Evolutionary conservation across 768 basidiomycete genomes (phyloP), one percentile per base, ranked within the genome.

Genomic region (Russula olivacea): DNA sequence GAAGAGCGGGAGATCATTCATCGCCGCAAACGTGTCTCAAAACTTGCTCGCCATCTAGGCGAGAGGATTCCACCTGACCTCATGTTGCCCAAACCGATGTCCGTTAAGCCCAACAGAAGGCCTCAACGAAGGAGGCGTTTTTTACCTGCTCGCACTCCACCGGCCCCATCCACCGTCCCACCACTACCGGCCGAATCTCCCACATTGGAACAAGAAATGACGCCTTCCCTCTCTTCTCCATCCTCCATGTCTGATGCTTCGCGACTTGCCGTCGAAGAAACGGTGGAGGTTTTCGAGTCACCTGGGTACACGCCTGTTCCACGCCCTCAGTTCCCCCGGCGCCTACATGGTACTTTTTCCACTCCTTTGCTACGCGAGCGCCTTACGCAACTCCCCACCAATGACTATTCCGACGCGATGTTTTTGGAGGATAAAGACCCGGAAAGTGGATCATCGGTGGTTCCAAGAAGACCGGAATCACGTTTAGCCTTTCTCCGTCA

Each of bases 11-110:
- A 55, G 54, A n/a, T 36, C 43, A 41, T 34, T 17, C 30, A 23
- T 41, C 63, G 62, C 32, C 66, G 66, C 23, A 66, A 41, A 53
- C 63, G 66, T 32, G 30, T 66, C 57, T 40, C 66, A n/a, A 66
- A 66, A 55, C 63, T 66, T 19, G 34, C 56, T 43, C 66, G 63
- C 17, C 21, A 45, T 40, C 30, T 66, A 12, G 66, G 63, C 49
- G 63, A 66, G 58, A 40, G 47, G 9, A 55, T 66, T 14, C 66
- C 66, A 12, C 50, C 50, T 3, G 50, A 59, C 34, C 63, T 66
- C 14, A 23, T 66, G 43, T 19, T 52, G 1, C 58, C 66, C 25
- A 61, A 32, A 6, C 25, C 17, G 14, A 34, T 17, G 12, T 8
- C 30, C 23, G 47, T 38, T 4, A n/a, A 45, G 23, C 23, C 36